Percentiles rank a stretch among this genome's conserved stretches.
These are phyloP conservation scores for Choanephora cucurbitarum DNA, from an alignment of 371 early-diverging fungal species.

Conservation along the genomic window DNA sequence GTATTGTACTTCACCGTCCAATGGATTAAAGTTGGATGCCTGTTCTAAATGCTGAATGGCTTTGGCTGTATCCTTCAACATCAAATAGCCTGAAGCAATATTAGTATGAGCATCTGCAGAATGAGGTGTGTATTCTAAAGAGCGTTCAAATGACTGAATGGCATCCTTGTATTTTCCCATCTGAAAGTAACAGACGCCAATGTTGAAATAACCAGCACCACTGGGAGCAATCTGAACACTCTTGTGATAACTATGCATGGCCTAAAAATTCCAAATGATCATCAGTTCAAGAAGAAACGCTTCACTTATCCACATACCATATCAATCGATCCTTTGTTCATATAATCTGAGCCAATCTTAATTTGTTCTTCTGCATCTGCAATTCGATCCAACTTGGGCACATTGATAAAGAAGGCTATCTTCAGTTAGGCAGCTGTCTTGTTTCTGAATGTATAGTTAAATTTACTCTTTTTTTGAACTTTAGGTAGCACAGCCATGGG, in stretches of 20 bases:
- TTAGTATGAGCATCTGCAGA: constrained; percentile 84
- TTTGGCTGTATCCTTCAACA: constrained; percentile 59
- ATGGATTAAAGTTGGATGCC: constrained; percentile 72
- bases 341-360: constrained; percentile 39
- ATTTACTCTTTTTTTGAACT: too few relatives aligned
- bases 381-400: constrained; percentile 32
- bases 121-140: constrained; percentile 65
- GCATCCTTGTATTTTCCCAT: constrained; percentile 69
- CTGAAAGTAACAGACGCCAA: constrained; percentile 77
- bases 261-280: constrained; percentile 33
- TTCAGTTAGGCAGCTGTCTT: too few relatives aligned
- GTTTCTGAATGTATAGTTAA: too few relatives aligned
- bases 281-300: too few relatives aligned
- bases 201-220: constrained; percentile 74
- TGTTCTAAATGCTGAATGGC: constrained; percentile 70
- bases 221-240: constrained; percentile 48
- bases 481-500: too few relatives aligned
- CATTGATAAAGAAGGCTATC: constrained; percentile 31
- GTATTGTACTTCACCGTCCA: constrained; percentile 76
- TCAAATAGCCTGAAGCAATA: constrained; percentile 75
- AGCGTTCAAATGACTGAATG: constrained; percentile 66
- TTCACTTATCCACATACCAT: too few relatives aligned
- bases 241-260: constrained; percentile 53
- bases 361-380: constrained; percentile 49
- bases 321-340: constrained; percentile 47